Conservation (phyloP, 441 rosid genomes). For the Croton setiger region DNA sequence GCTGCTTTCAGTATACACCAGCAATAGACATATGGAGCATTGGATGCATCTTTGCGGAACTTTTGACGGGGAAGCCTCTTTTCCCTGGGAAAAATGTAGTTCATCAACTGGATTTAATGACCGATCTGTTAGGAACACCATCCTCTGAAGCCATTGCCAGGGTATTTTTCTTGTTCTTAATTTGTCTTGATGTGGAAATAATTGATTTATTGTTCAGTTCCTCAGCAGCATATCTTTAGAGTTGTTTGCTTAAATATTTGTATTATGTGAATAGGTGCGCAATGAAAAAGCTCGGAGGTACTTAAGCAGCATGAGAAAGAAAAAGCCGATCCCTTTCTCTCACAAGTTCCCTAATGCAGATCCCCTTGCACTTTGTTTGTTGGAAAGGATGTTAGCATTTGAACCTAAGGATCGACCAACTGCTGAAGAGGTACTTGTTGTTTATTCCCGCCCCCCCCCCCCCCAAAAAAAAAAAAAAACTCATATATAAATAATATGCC, state of each 20-base stretch:
- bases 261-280: constrained; percentile 57
- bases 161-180: constrained; percentile 38
- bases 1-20: constrained; percentile 73
- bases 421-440: constrained; percentile 78
- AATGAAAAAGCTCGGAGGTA: constrained; percentile 96
- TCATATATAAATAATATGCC: constrained; percentile 18
- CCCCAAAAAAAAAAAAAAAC: no score
- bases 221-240: constrained; percentile 4
- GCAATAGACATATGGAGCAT: constrained; percentile 99
- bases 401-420: constrained; percentile 89
- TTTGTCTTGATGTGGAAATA: constrained; percentile 8
- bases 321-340: constrained; percentile 71
- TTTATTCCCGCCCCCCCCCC: background rate
- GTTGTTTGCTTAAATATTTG: constrained; percentile 19
- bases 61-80: constrained; percentile 89
- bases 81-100: constrained; percentile 97
- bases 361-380: constrained; percentile 85
- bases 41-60: constrained; percentile 96
- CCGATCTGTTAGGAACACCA: constrained; percentile 91
- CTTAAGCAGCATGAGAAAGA: constrained; percentile 90
- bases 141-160: constrained; percentile 91
- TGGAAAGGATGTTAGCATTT: constrained; percentile 91
- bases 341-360: constrained; percentile 90
- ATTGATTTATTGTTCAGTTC: background rate
- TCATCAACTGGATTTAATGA: constrained; percentile 91